phyloP scores from a whole-genome alignment of 805 yeast species.

The Yamadazyma ubonensis region DNA sequence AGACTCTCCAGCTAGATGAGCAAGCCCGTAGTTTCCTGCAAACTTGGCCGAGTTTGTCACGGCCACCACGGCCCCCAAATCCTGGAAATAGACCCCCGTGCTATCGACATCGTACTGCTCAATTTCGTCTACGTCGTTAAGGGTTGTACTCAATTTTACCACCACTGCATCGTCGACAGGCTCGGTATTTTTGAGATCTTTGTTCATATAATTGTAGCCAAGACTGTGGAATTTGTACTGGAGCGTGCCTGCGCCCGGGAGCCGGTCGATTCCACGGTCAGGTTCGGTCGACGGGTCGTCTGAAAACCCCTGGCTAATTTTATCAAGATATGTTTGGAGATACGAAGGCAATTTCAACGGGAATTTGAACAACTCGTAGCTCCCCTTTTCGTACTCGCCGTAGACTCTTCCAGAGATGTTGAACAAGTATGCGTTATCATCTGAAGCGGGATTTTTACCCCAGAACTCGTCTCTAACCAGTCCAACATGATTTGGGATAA shows the following conservation, averaged over 20 bases:
- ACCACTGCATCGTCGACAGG: slow-evolving; percentile 32
- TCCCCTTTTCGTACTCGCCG: slow-evolving; percentile 28
- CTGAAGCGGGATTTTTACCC: slow-evolving; percentile 29
- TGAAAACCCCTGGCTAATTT: slow-evolving; percentile 24
- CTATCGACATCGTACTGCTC: slow-evolving; percentile 51
- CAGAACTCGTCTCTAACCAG: slow-evolving; percentile 51
- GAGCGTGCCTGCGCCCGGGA: slow-evolving; percentile 30
- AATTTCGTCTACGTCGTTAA: slow-evolving; percentile 47
- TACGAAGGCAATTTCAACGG: slow-evolving; percentile 29
- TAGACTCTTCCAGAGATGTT: slow-evolving; percentile 35
- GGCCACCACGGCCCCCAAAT: slow-evolving; percentile 60
- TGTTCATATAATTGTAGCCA: slow-evolving; percentile 24
- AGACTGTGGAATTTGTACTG: slow-evolving; percentile 21
- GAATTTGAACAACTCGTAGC: slow-evolving; percentile 7
- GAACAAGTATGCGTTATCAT: slow-evolving; percentile 26
- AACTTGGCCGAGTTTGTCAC: slow-evolving; percentile 64
- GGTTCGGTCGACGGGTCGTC: slow-evolving; percentile 23
- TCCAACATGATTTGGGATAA: slow-evolving; percentile 61
- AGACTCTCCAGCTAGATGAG: slow-evolving; percentile 49
- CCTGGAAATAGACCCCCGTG: slow-evolving; percentile 64
- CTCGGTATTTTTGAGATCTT: slow-evolving; percentile 18
- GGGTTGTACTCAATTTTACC: slow-evolving; percentile 26
- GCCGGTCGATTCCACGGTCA: slow-evolving; percentile 23
- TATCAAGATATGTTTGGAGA: slow-evolving; percentile 29
- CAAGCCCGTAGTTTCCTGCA: slow-evolving; percentile 58